Base-by-base conservation (phyloP, 352 stramenopile genomes). In the Phytophthora pseudosyringae region DNA sequence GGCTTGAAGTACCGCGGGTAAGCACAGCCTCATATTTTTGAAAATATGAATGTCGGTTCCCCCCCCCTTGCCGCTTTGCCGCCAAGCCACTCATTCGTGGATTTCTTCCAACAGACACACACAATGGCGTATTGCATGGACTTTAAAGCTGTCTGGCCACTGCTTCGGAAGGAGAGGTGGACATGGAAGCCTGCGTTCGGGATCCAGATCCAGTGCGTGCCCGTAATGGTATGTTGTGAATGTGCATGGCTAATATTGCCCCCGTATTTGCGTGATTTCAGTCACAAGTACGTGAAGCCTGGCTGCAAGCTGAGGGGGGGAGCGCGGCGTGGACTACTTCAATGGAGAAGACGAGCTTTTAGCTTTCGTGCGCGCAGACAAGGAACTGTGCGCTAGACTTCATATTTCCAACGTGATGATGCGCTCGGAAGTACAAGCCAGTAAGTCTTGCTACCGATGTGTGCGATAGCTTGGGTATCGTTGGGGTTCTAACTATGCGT, bases 261-360 rank as follows among this genome's bases (percentile, higher is more conserved):
- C 31, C 31, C 3, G 31, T 35, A 11, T 35, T 35, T 35, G 7
- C 31, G 2, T 35, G 31, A 11, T 11, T 35, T 35, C 31, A 64
- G 38, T 18, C n/a, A 51, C 18, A 49, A 45, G 46, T 62, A 45
- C 29, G 7, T 52, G 7, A 64, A 58, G 12, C 45, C 56, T 12
- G 46, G 46, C 0, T 6, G 38, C 10, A 44, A 45, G 4, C 0
- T 41, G 21, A 21, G 21, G 2, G 3, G 47, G 16, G 13, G 46
- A 36, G 0, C n/a, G n/a, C n/a, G n/a, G n/a, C n/a, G n/a, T n/a
- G 13, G 36, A 5, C 13, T 64, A 38, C 35, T 64, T 64, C 15
- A 64, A 64, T 9, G 44, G 56, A 1, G 56, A 47, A 18, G 40
- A 47, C 18, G 40, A 29, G 8, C 40, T 47, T 2, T 7, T 47